Evolutionary conservation across 2,329 filamentous ascomycete species (phyloP).

Genomic region (Curvularia hawaiiensis): DNA sequence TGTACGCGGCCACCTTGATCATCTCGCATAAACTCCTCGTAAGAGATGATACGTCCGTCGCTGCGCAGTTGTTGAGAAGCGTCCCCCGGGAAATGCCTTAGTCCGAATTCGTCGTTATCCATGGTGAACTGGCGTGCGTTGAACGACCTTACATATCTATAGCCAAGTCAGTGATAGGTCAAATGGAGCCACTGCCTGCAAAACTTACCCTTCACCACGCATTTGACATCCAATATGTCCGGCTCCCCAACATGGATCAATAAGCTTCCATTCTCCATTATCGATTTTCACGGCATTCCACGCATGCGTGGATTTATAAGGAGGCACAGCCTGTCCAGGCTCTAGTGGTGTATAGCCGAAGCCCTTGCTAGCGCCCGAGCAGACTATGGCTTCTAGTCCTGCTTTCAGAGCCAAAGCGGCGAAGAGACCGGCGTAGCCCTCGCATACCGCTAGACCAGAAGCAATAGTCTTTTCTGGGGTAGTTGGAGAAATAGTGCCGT

Average conservation of each 20-base stretch:
- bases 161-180: conserved; percentile 1
- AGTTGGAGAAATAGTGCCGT: conserved; percentile 67
- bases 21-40: conserved; percentile 82
- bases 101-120: conserved; percentile 80
- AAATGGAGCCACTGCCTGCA: conserved; percentile 9
- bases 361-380: conserved; percentile 85
- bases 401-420: conserved; percentile 76
- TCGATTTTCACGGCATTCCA: conserved; percentile 95
- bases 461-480: conserved; percentile 76
- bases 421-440: conserved; percentile 87
- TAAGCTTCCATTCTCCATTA: conserved; percentile 83
- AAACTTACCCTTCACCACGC: conserved; percentile 58
- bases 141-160: conserved; percentile 70
- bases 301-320: conserved; percentile 71
- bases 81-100: conserved; percentile 78
- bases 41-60: conserved; percentile 70
- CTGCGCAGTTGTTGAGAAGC: conserved; percentile 71
- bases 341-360: conserved; percentile 70
- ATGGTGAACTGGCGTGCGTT: conserved; percentile 61
- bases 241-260: conserved; percentile 94
- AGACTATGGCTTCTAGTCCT: conserved; percentile 76
- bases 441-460: conserved; percentile 83
- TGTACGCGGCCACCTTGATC: conserved; percentile 52
- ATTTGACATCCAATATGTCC: conserved; percentile 61
- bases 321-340: conserved; percentile 69